Evolutionary conservation across 2,329 filamentous ascomycete species (phyloP), one percentile per base, ranked within the genome.

Genomic region (Claviceps arundinis): DNA sequence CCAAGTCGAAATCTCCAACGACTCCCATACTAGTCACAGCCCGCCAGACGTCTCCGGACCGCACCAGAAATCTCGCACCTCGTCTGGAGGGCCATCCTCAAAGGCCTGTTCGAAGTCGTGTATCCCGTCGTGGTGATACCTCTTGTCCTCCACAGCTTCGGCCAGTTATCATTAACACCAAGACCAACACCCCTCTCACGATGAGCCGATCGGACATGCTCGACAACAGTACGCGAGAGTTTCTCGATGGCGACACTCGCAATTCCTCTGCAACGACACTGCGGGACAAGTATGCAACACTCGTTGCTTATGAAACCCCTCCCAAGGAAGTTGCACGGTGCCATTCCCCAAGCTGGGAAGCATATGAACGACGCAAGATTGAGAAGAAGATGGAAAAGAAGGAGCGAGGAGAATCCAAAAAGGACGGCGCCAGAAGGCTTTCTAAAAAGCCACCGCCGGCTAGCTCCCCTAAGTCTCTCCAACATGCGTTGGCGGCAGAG

Each of bases 271-370:
- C 56, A 52, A 50, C 52, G 40, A 46, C 53, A 3, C 53, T 52
- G 19, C 50, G 51, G 37, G 61, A 62, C 2, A 65, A 60, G 17
- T 47, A 54, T 6, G 60, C 60, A n/a, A 65, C 65, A 38, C 60
- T 59, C 2, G 64, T 67, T 14, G 61, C 65, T 2, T 66, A 65
- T 43, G 58, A 59, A 44, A 61, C 65, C 1, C 65, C 65, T 2
- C 58, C 62, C 2, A 59, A 63, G 5, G 58, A 65, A 5, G 59
- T 64, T 8, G 62, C 61, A 30, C 58, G 57, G 5, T 83, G 80
- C 55, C 76, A 80, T 52, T 82, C 80, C 1, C 80, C 80, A 1
- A 80, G 73, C 52, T 82, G 80, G 80, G 78, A 81, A 56, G 73
- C 76, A 22, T 77, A 77, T 57, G 70, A 71, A 2, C 71, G 73